phyloP scores from a whole-genome alignment of 169 alveolate genomes.

The Theileria sp. region DNA sequence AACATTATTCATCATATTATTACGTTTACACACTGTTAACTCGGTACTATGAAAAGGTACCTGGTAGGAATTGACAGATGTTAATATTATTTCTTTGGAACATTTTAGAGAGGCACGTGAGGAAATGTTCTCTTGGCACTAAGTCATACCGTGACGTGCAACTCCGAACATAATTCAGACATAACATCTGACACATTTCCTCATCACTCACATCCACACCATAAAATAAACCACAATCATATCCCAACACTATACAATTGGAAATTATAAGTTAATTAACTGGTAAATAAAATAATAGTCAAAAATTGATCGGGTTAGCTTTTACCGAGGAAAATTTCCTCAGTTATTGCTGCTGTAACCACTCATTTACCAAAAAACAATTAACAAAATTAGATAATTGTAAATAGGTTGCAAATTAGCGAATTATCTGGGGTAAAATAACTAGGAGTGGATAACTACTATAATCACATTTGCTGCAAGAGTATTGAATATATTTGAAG shows the following conservation, averaged over 20 bases:
- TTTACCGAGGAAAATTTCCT: too few species aligned
- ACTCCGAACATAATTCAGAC: constrained; percentile 28
- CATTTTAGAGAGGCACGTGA: constrained; percentile 26
- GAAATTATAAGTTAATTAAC: too few species aligned
- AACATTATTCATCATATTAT: neutral
- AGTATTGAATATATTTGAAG: neutral
- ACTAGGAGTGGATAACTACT: neutral
- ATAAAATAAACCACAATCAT: constrained; percentile 43
- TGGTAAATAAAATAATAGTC: too few species aligned
- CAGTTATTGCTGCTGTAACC: too few species aligned
- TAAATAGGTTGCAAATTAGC: too few species aligned
- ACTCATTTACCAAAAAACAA: too few species aligned
- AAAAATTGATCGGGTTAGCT: too few species aligned
- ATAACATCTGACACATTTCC: constrained; percentile 41
- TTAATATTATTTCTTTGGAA: constrained; percentile 19
- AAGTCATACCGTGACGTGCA: constrained; percentile 19
- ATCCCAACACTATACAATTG: constrained; percentile 34
- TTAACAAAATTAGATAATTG: too few species aligned
- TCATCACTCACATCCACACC: neutral
- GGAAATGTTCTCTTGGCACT: constrained; percentile 5
- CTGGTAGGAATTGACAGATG: constrained; percentile 30
- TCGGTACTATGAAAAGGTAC: neutral
- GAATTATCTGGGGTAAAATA: neutral
- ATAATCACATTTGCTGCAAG: constrained; percentile 31
- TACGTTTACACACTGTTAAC: too few species aligned